Base-by-base conservation (phyloP, 306 rosid species). In the Prunus campanulata region DNA sequence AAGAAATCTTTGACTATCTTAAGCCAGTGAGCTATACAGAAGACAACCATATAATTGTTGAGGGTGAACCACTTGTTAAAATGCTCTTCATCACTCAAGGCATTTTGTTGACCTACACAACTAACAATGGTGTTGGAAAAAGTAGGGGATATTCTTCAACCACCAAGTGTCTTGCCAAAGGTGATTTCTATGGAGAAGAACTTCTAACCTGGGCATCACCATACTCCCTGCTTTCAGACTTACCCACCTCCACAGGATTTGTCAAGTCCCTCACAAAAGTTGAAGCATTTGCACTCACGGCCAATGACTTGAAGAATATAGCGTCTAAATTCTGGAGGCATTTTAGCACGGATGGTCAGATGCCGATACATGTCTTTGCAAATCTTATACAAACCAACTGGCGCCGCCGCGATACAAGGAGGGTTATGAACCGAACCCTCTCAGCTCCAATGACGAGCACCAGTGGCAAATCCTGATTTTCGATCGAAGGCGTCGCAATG, bases 201-300 rank as follows among this genome's bases (percentile, higher is more conserved):
- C 76, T 71, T 35, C 20, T 71, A 10, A 54, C 7, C 0, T 86
- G 90, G 86, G 86, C 82, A 35, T 74, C 82, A 55, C 71, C 71
- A 67, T 81, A 80, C 25, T 75, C 68, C 65, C 61, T 69, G 50
- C 35, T 82, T 60, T 70, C 84, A 8, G 74, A 68, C 74, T 84
- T 81, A 69, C 87, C 87, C 22, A 73, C 56, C 51, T 81, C 90
- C 35, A 79, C 90, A 2, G 79, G 78, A 76, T 82, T 81, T 3
- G 85, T 80, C 14, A 24, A 47, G 57, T 13, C 72, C 25, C 50
- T 13, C 57, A 47, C 72, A 47, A 24, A 68, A 22, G 72, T 68
- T 49, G 56, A 68, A 47, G 56, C 13, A 5, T 66, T 66, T 68
- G 72, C 54, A 13, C 72, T 47, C 13, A 68, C 3, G 57, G 35